Percentiles rank a stretch among this genome's conserved stretches.
phyloP scores from a whole-genome alignment of 768 basidiomycete species.

The Mycena vulgaris region DNA sequence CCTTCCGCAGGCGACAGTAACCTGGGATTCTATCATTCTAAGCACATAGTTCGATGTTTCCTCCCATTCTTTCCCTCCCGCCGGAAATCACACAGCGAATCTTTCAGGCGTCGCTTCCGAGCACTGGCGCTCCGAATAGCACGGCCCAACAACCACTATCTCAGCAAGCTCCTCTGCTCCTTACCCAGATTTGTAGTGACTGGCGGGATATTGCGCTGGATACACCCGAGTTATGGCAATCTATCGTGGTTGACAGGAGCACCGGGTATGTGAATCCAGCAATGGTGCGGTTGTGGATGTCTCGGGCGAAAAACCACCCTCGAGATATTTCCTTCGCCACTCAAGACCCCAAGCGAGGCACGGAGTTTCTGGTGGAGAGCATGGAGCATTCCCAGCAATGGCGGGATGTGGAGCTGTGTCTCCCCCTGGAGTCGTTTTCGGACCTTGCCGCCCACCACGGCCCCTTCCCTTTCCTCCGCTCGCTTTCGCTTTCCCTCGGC shows the following conservation, averaged over 20 bases:
- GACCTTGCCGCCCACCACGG: background rate
- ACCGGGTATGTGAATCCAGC: background rate
- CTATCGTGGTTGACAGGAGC: background rate
- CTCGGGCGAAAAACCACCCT: background rate
- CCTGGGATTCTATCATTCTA: too few relatives aligned
- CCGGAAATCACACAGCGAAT: background rate
- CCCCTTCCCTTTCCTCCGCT: slow-evolving; percentile 14
- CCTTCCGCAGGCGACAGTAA: too few relatives aligned
- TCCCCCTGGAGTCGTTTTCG: slow-evolving; percentile 3
- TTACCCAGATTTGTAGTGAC: background rate
- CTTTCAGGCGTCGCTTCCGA: background rate
- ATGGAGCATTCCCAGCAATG: background rate
- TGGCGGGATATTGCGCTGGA: slow-evolving; percentile 6
- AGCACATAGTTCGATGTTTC: too few relatives aligned
- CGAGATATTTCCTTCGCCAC: background rate
- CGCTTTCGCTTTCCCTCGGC: background rate
- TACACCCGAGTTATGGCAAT: slow-evolving; percentile 11
- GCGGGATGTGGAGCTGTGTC: background rate
- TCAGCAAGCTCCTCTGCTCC: background rate
- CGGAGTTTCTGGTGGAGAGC: background rate
- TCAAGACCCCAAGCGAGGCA: background rate
- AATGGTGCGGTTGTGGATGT: background rate
- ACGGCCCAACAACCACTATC: too few relatives aligned
- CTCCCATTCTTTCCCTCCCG: background rate
- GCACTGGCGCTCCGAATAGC: too few relatives aligned